Percentiles rank a stretch among this genome's conserved stretches.
Conservation (phyloP, 257 asterid species). For the Lavandula angustifolia region DNA sequence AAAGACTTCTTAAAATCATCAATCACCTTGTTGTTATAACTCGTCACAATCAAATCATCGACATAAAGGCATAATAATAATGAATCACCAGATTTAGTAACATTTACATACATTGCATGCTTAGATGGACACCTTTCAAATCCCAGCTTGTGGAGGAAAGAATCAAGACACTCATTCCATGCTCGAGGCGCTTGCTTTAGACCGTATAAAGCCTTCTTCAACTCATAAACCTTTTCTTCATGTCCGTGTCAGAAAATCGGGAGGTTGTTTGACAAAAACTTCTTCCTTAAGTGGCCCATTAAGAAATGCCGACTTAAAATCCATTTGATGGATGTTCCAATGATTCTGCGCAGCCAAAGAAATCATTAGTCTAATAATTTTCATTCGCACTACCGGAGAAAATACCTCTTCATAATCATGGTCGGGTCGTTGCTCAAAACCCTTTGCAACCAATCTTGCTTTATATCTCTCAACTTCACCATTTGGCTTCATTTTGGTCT, state of each 20-base stretch:
- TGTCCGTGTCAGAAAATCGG: not conserved
- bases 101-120: constrained; percentile 22
- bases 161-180: constrained; percentile 18
- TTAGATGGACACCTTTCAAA: constrained; percentile 21
- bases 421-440: constrained; percentile 17
- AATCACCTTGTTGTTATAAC: constrained; percentile 19
- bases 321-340: constrained; percentile 22
- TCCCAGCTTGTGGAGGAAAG: not conserved
- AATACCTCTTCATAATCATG: constrained; percentile 20
- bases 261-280: not conserved
- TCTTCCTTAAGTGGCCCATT: not conserved
- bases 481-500: no score
- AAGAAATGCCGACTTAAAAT: not conserved
- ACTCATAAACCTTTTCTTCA: not conserved
- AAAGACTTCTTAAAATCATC: constrained; percentile 10
- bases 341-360: constrained; percentile 19
- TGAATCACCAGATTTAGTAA: constrained; percentile 14
- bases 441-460: constrained; percentile 17
- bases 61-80: constrained; percentile 23
- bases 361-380: constrained; percentile 12
- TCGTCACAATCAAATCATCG: constrained; percentile 25
- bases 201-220: constrained; percentile 13
- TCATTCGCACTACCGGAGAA: constrained; percentile 14
- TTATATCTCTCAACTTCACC: not conserved
- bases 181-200: constrained; percentile 31